Percentiles rank a stretch among this genome's conserved stretches.
Conservation (phyloP, 257 asterid species). For the Ophiorrhiza pumila region DNA sequence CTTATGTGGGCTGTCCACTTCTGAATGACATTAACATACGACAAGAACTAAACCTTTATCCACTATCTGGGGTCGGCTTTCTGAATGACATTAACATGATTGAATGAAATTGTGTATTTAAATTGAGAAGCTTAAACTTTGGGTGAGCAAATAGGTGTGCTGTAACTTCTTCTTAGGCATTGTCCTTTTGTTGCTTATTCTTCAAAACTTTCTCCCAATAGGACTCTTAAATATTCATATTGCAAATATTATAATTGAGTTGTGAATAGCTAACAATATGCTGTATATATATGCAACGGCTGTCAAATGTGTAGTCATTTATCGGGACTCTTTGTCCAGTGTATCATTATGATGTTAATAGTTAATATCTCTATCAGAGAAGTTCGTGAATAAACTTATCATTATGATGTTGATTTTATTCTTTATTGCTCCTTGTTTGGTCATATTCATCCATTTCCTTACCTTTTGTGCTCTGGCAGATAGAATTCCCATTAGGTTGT, state of each 20-base stretch:
- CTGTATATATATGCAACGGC: neutral
- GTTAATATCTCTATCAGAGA: neutral
- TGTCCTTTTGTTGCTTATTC: neutral
- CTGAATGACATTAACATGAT: neutral
- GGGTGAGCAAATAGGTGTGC: neutral
- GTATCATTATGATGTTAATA: neutral
- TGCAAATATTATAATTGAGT: neutral
- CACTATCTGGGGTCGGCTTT: no score
- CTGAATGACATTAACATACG: neutral
- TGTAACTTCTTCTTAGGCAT: neutral
- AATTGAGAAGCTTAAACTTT: neutral
- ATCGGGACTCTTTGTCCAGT: neutral
- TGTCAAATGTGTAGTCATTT: neutral
- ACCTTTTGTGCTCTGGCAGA: slow-evolving; percentile 46
- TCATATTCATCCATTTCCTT: slow-evolving; percentile 8
- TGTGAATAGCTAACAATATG: neutral
- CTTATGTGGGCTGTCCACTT: neutral
- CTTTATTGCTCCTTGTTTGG: neutral
- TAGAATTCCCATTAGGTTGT: slow-evolving; percentile 85
- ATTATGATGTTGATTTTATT: neutral
- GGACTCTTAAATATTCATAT: neutral
- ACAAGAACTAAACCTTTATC: no score
- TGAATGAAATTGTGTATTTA: neutral
- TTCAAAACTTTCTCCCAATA: neutral
- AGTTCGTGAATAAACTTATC: neutral